Evolutionary conservation across 495 filamentous ascomycete genomes (phyloP).

Genomic region (Aspergillus affinis): DNA sequence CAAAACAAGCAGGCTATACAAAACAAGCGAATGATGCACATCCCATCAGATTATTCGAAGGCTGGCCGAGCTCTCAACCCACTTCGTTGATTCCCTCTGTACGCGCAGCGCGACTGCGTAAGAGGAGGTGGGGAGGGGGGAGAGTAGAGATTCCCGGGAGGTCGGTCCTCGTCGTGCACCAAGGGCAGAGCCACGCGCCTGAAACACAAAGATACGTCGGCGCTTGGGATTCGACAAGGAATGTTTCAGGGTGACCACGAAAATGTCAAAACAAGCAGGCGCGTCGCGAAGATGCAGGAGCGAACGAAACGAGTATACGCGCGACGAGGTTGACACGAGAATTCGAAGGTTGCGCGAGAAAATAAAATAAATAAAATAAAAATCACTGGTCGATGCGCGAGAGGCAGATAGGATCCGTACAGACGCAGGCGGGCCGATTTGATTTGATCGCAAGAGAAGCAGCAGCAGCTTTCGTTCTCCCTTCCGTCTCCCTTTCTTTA

Average conservation of each 20-base stretch:
- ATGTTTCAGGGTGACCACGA: constrained; percentile 27
- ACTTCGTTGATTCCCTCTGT: constrained; percentile 14
- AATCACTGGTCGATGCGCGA: neutral
- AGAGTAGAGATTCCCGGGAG: neutral
- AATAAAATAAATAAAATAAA: neutral
- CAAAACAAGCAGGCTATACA: constrained; percentile 16
- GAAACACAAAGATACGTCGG: constrained; percentile 18
- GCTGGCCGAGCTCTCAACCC: constrained; percentile 14
- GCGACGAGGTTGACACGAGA: constrained; percentile 25
- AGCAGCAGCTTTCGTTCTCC: constrained; percentile 21
- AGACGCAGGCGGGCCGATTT: constrained; percentile 14
- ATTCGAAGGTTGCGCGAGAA: constrained; percentile 23
- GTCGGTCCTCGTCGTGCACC: constrained; percentile 18
- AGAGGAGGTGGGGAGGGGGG: constrained; percentile 1
- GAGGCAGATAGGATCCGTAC: constrained; percentile 8
- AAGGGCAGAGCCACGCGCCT: constrained; percentile 18
- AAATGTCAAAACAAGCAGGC: constrained; percentile 28
- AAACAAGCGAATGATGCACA: constrained; percentile 20
- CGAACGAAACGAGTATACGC: constrained; percentile 20
- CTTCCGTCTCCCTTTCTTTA: constrained; percentile 31
- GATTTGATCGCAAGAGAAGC: constrained; percentile 23
- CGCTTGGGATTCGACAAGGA: constrained; percentile 20
- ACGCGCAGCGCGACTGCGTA: constrained; percentile 9
- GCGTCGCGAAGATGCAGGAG: constrained; percentile 29
- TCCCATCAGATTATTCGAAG: constrained; percentile 17